Percentiles rank a stretch among this genome's conserved stretches.
phyloP scores from a whole-genome alignment of 2,329 filamentous ascomycete genomes.

The Orbilia javanica region DNA sequence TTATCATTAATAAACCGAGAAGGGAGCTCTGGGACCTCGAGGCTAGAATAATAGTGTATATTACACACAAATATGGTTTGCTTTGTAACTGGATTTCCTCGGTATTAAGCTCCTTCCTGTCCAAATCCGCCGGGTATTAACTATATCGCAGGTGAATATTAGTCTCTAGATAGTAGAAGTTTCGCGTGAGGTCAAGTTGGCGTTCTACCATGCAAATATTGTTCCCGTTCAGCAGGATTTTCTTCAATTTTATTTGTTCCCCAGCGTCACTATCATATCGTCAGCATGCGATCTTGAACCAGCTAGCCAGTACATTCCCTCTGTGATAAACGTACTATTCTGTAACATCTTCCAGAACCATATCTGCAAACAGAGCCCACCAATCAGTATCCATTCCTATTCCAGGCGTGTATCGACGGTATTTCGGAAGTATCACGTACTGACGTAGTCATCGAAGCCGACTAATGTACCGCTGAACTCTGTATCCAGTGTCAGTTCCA shows the following conservation, averaged over 20 bases:
- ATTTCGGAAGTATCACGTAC: slow-evolving; percentile 73
- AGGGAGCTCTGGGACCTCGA: background rate
- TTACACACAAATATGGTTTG: background rate
- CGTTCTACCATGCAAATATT: slow-evolving; percentile 94
- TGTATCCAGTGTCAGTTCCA: slow-evolving; percentile 65
- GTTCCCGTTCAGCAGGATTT: slow-evolving; percentile 96
- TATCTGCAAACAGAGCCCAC: slow-evolving; percentile 73
- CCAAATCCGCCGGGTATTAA: slow-evolving; percentile 55
- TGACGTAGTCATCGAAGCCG: slow-evolving; percentile 99
- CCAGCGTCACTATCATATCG: slow-evolving; percentile 78
- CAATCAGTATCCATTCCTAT: slow-evolving; percentile 1
- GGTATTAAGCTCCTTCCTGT: slow-evolving; percentile 20
- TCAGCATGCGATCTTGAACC: background rate
- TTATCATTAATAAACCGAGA: slow-evolving; percentile 22
- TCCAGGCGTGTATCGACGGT: slow-evolving; percentile 7
- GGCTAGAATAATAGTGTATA: slow-evolving; percentile 8
- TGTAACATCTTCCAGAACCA: slow-evolving; percentile 97
- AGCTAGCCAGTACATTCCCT: too few species aligned
- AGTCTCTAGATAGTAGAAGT: too few species aligned
- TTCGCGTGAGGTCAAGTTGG: background rate
- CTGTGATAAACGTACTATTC: slow-evolving; percentile 81
- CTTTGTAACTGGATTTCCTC: background rate
- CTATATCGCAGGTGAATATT: slow-evolving; percentile 14
- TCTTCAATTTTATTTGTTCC: slow-evolving; percentile 86
- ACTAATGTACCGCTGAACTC: slow-evolving; percentile 95